phyloP scores from a whole-genome alignment of 2,329 filamentous ascomycete species.

The Diaporthe sp. region DNA sequence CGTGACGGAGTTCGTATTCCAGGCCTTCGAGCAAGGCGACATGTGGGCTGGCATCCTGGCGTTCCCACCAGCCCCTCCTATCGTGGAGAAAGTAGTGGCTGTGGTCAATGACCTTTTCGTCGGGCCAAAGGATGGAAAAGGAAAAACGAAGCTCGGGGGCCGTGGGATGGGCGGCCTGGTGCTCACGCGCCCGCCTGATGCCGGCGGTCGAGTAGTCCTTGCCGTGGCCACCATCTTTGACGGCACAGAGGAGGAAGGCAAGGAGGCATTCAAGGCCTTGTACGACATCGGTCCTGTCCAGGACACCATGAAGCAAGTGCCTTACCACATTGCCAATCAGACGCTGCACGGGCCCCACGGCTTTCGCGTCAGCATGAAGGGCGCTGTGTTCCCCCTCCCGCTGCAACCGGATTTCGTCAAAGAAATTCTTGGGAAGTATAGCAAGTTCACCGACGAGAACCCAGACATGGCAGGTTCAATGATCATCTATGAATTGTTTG shows the following conservation, averaged over 20 bases:
- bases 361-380: constrained; percentile 7
- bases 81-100: background rate
- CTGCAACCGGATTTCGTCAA: background rate
- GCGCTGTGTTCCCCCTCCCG: background rate
- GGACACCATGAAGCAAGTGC: constrained; percentile 5
- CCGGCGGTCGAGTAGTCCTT: background rate
- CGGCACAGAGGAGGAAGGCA: background rate
- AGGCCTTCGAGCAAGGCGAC: constrained; percentile 53
- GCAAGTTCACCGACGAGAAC: constrained; percentile 3
- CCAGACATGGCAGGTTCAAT: background rate
- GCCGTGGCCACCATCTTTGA: background rate
- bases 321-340: background rate
- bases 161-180: background rate
- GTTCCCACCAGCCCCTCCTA: background rate
- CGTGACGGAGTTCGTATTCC: constrained; percentile 60
- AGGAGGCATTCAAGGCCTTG: background rate
- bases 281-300: constrained; percentile 1
- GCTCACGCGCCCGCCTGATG: background rate
- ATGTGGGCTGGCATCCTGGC: constrained; percentile 5
- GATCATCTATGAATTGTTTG: constrained; percentile 46
- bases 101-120: background rate
- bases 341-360: background rate
- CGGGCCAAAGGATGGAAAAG: constrained; percentile 7
- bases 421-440: background rate
- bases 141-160: background rate